Evolutionary conservation across 495 filamentous ascomycete genomes (phyloP), one percentile per base, ranked within the genome.

Genomic region (Penicillium antarcticum): DNA sequence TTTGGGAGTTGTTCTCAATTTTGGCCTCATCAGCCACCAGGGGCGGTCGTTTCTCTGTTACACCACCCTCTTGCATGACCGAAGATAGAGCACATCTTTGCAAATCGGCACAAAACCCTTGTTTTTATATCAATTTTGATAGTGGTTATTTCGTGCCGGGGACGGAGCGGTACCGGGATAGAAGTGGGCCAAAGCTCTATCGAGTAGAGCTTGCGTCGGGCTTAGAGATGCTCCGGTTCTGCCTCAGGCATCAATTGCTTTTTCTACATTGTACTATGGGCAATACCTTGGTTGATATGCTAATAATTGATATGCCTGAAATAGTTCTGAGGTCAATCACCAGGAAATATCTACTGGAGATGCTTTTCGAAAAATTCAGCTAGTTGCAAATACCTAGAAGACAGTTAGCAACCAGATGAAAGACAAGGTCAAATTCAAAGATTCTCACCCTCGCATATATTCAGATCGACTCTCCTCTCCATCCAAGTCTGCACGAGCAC

Each of bases 391-490:
- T 76, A 74, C 42, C 71, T 73, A 24, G 29, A 34, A 35, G 9
- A 24, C 3, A 13, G 40, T 57, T 42, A 57, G 47, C 31, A 35
- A 21, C 34, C 26, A 21, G 16, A 36, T 6, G 36, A 9, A 39
- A 3, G 1, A 8, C 9, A 19, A 39, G 2, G 6, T 31, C 13
- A n/a, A 9, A 12, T 23, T 6, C 39, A 31, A 42, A 32, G 13
- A 67, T 69, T 68, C 70, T 64, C 59, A 80, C 70, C 80, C 82
- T 29, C 76, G 75, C 52, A 68, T 59, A 60, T 76, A 86, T 60
- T 80, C 77, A 47, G 68, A 75, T 50, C 58, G 54, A 45, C 73
- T 76, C 35, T 70, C 72, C 53, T 77, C 67, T n/a, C 76, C 61
- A 24, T 70, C 67, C 10, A 85, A 53, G n/a, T 82, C 62, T 0